These are phyloP conservation scores for Bruguiera parviflora DNA, from an alignment of 345 rosid species.

Conservation along the genomic window DNA sequence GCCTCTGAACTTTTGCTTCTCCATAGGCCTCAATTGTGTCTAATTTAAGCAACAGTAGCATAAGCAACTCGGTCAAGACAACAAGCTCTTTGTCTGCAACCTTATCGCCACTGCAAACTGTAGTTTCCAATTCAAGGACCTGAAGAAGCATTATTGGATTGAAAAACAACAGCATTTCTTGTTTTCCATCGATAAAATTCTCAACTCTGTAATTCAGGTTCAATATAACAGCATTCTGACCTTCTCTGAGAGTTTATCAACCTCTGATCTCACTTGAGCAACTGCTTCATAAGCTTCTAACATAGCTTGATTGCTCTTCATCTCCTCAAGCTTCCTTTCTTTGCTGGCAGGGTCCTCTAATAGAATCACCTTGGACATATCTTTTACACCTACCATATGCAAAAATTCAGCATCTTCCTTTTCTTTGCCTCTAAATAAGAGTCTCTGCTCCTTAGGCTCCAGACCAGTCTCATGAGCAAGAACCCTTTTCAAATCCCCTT, in stretches of 20 bases:
- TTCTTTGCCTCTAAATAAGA: constrained; percentile 50
- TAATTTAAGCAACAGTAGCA: constrained; percentile 46
- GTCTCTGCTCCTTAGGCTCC: constrained; percentile 49
- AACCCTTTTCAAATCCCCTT: constrained; percentile 48
- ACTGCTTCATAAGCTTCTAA: constrained; percentile 35
- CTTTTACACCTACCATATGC: constrained; percentile 51
- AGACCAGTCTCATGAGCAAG: constrained; percentile 40
- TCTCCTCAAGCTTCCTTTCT: constrained; percentile 47
- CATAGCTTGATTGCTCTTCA: constrained; percentile 31
- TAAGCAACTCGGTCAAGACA: constrained; percentile 46
- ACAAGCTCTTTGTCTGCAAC: constrained; percentile 39
- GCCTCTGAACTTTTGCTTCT: constrained; percentile 48
- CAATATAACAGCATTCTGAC: constrained; percentile 12
- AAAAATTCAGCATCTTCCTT: constrained; percentile 45
- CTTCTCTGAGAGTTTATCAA: constrained; percentile 46
- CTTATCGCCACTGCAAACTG: constrained; percentile 27
- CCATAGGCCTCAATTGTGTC: constrained; percentile 47
- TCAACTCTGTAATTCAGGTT: not conserved
- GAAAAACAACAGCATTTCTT: constrained; percentile 4
- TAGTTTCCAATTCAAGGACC: constrained; percentile 44
- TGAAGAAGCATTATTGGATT: constrained; percentile 11
- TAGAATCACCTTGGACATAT: constrained; percentile 43
- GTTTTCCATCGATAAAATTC: not conserved
- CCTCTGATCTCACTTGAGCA: constrained; percentile 42
- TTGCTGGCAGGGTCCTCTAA: constrained; percentile 56